A percentile compares a stretch with the other conserved stretches of the same genome.
Conservation (phyloP, 2,329 filamentous ascomycete genomes). For the Periconia sp. region DNA sequence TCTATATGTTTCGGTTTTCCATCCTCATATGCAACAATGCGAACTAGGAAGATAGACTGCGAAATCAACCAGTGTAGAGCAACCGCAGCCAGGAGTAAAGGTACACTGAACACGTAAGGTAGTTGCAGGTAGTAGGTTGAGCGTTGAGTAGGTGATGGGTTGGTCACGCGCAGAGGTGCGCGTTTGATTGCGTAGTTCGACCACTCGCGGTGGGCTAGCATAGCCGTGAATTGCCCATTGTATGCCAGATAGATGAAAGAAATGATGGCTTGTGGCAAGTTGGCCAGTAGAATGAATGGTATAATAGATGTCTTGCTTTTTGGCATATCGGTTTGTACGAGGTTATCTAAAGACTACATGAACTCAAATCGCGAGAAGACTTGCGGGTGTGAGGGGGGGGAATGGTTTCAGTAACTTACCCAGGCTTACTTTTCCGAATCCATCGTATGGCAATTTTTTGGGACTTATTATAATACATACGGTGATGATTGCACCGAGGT, state of each 20-base stretch:
- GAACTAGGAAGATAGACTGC: conserved; percentile 6
- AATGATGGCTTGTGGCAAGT: conserved; percentile 54
- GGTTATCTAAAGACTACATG: too few species aligned
- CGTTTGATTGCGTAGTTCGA: conserved; percentile 32
- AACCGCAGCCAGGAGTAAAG: conserved; percentile 1
- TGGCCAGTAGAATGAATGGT: conserved; percentile 47
- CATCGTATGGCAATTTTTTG: too few species aligned
- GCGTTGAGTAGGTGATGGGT: conserved; percentile 2
- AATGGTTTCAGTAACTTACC: too few species aligned
- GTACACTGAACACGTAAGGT: conserved; percentile 7
- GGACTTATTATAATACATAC: too few species aligned
- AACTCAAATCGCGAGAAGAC: too few species aligned
- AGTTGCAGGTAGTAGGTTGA: conserved; percentile 10
- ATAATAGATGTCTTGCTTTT: conserved; percentile 5
- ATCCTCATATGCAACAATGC: not conserved
- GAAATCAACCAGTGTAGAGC: conserved; percentile 29
- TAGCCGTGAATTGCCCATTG: conserved; percentile 54
- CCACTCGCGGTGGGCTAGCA: conserved; percentile 57
- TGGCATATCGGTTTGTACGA: conserved; percentile 2
- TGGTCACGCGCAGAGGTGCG: conserved; percentile 4
- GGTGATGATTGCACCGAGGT: too few species aligned
- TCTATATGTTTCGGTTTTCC: too few species aligned
- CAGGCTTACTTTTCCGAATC: too few species aligned
- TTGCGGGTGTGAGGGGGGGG: too few species aligned
- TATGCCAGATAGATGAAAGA: conserved; percentile 54